A percentile compares a stretch with the other conserved stretches of the same genome.
These are phyloP conservation scores for Penicillium tannophilum DNA, from an alignment of 495 filamentous ascomycete genomes.

Conservation along the genomic window DNA sequence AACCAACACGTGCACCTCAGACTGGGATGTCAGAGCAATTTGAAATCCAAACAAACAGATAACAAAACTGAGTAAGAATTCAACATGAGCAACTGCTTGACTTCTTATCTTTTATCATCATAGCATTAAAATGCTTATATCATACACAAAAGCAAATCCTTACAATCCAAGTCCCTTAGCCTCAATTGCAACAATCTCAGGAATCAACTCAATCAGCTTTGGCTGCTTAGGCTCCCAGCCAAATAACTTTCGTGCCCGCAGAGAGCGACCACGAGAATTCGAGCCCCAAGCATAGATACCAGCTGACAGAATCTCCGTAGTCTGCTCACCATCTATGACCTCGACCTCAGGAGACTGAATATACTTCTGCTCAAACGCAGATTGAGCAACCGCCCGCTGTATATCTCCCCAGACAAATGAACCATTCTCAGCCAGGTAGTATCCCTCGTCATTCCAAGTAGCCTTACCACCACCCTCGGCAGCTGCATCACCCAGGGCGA, in stretches of 20 bases:
- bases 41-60: neutral
- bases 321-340: conserved; percentile 33
- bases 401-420: conserved; percentile 73
- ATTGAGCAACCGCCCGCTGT: conserved; percentile 58
- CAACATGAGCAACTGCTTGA: neutral
- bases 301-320: conserved; percentile 29
- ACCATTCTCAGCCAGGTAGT: conserved; percentile 75
- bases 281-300: conserved; percentile 57
- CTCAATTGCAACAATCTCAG: conserved; percentile 55
- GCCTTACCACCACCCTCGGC: conserved; percentile 58
- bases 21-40: neutral
- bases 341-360: conserved; percentile 59
- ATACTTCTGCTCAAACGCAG: conserved; percentile 64
- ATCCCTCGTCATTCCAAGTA: conserved; percentile 72
- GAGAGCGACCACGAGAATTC: conserved; percentile 63
- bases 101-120: neutral
- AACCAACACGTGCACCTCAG: neutral
- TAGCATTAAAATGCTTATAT: conserved; percentile 5
- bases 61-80: too few species aligned
- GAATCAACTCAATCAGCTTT: conserved; percentile 58
- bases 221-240: conserved; percentile 62
- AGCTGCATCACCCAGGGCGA: conserved; percentile 67
- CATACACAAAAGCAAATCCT: neutral
- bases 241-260: conserved; percentile 65
- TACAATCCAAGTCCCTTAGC: conserved; percentile 61